Evolutionary conservation across 208 protist species (phyloP), one percentile per base, ranked within the genome.

Genomic region (Trichomonas gallinae): DNA sequence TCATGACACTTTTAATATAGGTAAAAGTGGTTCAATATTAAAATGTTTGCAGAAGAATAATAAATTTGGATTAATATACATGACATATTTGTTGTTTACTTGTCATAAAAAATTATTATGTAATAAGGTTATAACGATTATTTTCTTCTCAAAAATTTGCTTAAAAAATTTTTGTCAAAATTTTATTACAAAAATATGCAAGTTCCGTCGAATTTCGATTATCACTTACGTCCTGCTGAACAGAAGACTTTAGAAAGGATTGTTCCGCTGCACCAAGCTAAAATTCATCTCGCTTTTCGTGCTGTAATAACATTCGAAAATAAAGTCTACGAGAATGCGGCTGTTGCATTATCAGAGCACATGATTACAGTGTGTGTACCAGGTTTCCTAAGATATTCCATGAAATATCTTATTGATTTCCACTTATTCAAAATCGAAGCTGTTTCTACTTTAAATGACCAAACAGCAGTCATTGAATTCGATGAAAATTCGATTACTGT

Each of bases 221-320:
- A 93, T 38, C 87, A 93, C 36, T 93, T 93, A 93, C 21, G 4
- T n/a, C 44, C 11, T 38, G 26, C 15, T 38, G 87, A 93, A 15
- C 40, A 93, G 51, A 38, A 93, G 15, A 13, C 42, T 8, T 15
- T 93, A 42, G 87, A 51, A 38, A 48, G 44, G 21, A 23, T 51
- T 15, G 87, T 93, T 58, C 87, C 87, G 13, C 26, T 38, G 0
- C 11, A 93, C 45, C 87, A 93, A 51, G 87, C 87, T 8, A 93
- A 93, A 51, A 93, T 93, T 51, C 87, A 93, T 58, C 26, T 93
- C 38, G 87, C 87, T 48, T 93, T 93, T 36, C 40, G 87, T 38
- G 87, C 87, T 10, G 38, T 49, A 49, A 23, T 93, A 13, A 93
- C n/a, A 38, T 93, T 58, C 46, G 21, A 34, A 40, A 89, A 93